Evolutionary conservation across 176 grass and related monocot genomes (phyloP).

Genomic region (Paspalum vaginatum): DNA sequence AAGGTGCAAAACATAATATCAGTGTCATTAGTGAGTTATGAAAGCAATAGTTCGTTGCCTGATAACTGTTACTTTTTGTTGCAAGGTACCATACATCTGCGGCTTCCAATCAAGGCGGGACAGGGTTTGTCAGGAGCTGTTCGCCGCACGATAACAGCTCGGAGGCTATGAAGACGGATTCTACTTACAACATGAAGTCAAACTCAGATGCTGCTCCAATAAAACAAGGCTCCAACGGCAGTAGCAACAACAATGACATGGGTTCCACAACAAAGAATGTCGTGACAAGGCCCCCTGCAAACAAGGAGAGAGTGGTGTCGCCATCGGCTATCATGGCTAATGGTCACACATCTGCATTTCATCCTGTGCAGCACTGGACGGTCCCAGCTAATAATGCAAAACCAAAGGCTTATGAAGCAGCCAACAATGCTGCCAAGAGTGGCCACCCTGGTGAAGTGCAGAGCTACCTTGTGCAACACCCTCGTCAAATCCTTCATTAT

Average conservation of each 20-base stretch:
- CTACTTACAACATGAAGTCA: conserved; percentile 55
- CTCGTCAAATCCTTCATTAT: conserved; percentile 48
- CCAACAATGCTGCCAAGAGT: conserved; percentile 32
- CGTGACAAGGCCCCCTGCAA: conserved; percentile 47
- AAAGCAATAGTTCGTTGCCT: conserved; percentile 44
- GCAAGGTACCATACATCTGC: conserved; percentile 83
- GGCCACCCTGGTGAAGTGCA: conserved; percentile 46
- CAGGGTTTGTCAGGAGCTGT: conserved; percentile 57
- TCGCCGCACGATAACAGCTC: conserved; percentile 73
- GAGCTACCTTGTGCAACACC: conserved; percentile 58
- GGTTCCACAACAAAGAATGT: conserved; percentile 78
- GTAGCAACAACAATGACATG: conserved; percentile 83
- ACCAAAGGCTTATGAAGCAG: conserved; percentile 35
- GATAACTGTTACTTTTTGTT: conserved; percentile 70
- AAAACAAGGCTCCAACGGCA: conserved; percentile 83
- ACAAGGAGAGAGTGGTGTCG: conserved; percentile 53
- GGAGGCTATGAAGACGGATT: conserved; percentile 65
- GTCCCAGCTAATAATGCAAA: conserved; percentile 35
- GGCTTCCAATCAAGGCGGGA: conserved; percentile 60
- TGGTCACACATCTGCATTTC: conserved; percentile 69
- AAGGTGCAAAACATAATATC: conserved; percentile 86
- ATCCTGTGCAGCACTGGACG: conserved; percentile 57
- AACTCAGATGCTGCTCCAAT: conserved; percentile 52
- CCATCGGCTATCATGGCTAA: conserved; percentile 55
- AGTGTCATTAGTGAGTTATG: conserved; percentile 46